Base-by-base conservation (phyloP, 345 rosid genomes). In the Sisymbrium irio region DNA sequence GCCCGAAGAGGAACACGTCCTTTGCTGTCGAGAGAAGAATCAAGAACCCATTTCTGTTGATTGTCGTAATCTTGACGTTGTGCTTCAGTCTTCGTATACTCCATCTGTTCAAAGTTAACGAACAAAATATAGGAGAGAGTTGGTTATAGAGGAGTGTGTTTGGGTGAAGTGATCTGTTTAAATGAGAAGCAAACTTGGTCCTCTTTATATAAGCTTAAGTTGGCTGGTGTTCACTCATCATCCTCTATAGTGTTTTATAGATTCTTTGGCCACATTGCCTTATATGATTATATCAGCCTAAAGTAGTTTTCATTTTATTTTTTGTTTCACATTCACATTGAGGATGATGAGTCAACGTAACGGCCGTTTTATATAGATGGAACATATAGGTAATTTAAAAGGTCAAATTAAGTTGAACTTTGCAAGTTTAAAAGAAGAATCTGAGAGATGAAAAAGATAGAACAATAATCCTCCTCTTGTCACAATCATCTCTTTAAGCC, bases 11-110 rank as follows among this genome's bases (percentile, higher is more conserved):
- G 92, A 60, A 79, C 42, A 18, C 44, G 70, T 61, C 89, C 89
- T 46, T 76, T 78, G 72, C 79, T 65, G 82, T 91, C 91, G 8
- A 82, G 60, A 20, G 88, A 90, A 33, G 86, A 86, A 78, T 90
- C 96, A 63, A 76, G 72, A 69, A 90, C 89, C 91, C 89, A 88
- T 84, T 81, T 86, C 33, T 65, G 85, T 54, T 69, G 69, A 58
- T 84, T 89, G 9, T 59, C 61, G 49, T 5, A 32, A 67, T 77
- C 72, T 59, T 53, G 62, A 49, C 35, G 27, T 13, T 72, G 50
- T 50, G 28, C 64, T 15, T 36, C 67, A 7, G 20, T 56, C 30
- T 39, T 62, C 27, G 42, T 62, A 22, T 30, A 42, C 53, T 68
- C 69, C 79, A 75, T 75, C 17, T 67, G n/a, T 10, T 57, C 22